Evolutionary conservation across 2,329 filamentous ascomycete species (phyloP), one percentile per base, ranked within the genome.

Genomic region (Calonectria pseudoreteaudii): DNA sequence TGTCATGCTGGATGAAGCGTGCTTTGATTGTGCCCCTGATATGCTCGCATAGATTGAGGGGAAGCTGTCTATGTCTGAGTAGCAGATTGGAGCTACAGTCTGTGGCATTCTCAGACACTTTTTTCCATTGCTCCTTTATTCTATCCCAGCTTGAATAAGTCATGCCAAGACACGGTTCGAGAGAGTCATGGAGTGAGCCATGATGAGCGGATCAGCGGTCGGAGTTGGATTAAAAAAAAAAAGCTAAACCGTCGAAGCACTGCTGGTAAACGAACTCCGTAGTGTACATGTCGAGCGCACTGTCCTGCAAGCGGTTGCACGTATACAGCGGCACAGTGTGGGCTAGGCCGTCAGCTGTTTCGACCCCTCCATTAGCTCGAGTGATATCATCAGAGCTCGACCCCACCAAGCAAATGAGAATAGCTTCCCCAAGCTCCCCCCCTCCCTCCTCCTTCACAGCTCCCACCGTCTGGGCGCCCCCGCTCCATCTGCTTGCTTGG

Each of bases 341-440:
- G 72, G 75, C 72, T 66, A 50, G n/a, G 31, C 31, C 49, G 28
- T 47, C 53, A 36, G 74, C 75, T 70, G 70, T 72, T 44, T 28
- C 26, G 69, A 70, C 80, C 79, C 80, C 79, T 81, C 78, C 79
- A 80, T 76, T 77, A 75, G 73, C 76, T 79, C 53, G 44, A 76
- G 78, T 81, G 80, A 81, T 80, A 80, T 78, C 79, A 79, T 79
- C 67, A 74, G 79, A 47, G 56, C 76, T 72, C 76, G 73, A 80
- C 79, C 73, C 74, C 65, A 71, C 74, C 67, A 77, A 72, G 49
- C 50, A 41, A 41, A 60, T 53, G 62, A 52, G 66, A 71, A 73
- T 66, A 81, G 80, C 80, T 81, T 74, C 77, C 75, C 75, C 75
- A 76, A 83, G 80, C 80, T 82, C 78, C 78, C 78, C 66, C 62